Base-by-base conservation (phyloP, 805 yeast species). In the Brettanomyces anomalus region DNA sequence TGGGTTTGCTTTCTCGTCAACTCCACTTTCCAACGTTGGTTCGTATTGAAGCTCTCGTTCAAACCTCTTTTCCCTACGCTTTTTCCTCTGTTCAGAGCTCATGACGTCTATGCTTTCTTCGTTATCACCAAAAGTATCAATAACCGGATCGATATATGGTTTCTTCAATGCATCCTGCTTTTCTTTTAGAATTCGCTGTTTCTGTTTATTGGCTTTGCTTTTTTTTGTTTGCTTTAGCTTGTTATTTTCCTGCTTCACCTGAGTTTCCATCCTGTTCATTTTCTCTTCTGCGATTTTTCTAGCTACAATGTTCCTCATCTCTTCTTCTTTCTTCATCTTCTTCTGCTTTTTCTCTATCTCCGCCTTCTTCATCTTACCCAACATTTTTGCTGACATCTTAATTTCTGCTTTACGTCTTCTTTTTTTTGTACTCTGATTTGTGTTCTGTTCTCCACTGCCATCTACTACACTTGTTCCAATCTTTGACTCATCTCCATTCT, bases 41-140 rank as follows among this genome's bases (percentile, higher is more conserved):
- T 46, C 45, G 16, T 47, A 49, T 11, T 15, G 18, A 11, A 53
- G 49, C 43, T 56, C 68, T 24, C 53, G 49, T 47, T 70, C 73
- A 50, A 79, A 79, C 44, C 85, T 55, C 43, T 67, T 69, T 39
- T 67, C 61, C 35, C 85, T 59, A 41, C 68, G 65, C 43, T 58
- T 58, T 45, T 69, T 71, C 24, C 70, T 59, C 20, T 62, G 39
- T 61, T 46, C 37, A 5, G 37, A 19, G 18, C 32, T 18, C 20
- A 21, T 36, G 18, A 33, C 18, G 42, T 42, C 31, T 32, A 38
- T 24, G 39, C 20, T 17, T 15, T 20, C 36, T 11, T 19, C 14
- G 24, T 14, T n/a, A 7, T 7, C n/a, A 32, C 34, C 34, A 8
- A 11, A 7, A 24, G 10, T 24, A 11, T 11, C 28, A 7, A 24